A percentile compares a stretch with the other conserved stretches of the same genome.
Conservation (phyloP, 768 basidiomycete species). For the Rhodotorula toruloides region DNA sequence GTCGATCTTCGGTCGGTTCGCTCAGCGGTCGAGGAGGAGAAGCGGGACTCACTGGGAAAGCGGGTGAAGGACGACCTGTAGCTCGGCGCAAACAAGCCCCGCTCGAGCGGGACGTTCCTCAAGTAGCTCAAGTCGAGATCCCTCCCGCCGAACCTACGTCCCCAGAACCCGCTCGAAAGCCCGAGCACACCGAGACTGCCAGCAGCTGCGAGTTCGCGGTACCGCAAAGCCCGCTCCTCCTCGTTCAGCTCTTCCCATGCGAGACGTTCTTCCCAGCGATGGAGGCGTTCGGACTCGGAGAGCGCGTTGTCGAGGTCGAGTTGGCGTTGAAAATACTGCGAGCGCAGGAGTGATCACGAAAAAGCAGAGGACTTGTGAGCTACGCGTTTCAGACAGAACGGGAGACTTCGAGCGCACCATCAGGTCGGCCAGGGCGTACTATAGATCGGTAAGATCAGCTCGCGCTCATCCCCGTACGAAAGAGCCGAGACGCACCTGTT, state of each 20-base stretch:
- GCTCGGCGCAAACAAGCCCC: conserved; percentile 21
- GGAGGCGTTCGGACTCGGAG: conserved; percentile 7
- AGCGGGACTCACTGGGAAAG: not conserved
- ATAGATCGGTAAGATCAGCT: not conserved
- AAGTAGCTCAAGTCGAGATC: conserved; percentile 27
- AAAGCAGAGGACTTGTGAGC: too few species aligned
- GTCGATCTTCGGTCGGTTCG: not conserved
- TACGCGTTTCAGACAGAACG: not conserved
- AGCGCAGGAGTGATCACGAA: fast-evolving
- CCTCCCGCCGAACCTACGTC: conserved; percentile 5
- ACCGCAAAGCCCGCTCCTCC: not conserved
- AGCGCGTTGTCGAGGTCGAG: conserved; percentile 28
- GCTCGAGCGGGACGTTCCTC: conserved; percentile 10
- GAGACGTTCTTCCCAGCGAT: conserved; percentile 26
- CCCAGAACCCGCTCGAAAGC: conserved; percentile 28
- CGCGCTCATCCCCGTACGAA: too few species aligned
- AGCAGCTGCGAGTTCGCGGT: not conserved
- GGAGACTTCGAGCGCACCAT: conserved; percentile 6
- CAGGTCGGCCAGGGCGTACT: conserved; percentile 27
- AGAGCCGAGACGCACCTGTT: not conserved
- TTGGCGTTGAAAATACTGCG: conserved; percentile 25
- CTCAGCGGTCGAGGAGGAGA: not conserved
- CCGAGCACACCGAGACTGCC: conserved; percentile 13
- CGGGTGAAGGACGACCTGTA: conserved; percentile 14
- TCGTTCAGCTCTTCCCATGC: conserved; percentile 29